Conservation (phyloP, 176 grass and related monocot species). For the Aegilops umbellulata region DNA sequence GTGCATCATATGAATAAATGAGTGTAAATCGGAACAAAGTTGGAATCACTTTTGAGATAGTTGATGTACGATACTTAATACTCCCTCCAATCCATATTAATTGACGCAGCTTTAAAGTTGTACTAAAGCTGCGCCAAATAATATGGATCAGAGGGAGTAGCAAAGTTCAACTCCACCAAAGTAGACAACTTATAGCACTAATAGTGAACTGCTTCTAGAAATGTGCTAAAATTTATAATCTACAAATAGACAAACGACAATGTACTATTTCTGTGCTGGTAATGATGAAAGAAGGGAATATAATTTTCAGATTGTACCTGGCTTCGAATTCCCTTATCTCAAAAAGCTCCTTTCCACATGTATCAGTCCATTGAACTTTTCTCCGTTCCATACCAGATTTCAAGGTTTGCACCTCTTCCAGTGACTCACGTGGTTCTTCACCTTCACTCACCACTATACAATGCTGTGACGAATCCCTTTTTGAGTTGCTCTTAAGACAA, state of each 20-base stretch:
- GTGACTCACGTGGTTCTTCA: constrained; percentile 59
- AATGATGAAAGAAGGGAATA: neutral
- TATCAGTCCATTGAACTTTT: constrained; percentile 98
- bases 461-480: constrained; percentile 63
- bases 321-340: constrained; percentile 98
- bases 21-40: constrained; percentile 15
- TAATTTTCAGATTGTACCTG: constrained; percentile 50
- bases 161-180: too few relatives aligned
- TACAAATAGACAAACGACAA: neutral
- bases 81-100: too few relatives aligned
- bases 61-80: neutral
- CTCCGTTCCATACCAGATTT: constrained; percentile 66
- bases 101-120: too few relatives aligned
- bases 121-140: too few relatives aligned
- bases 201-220: constrained; percentile 7
- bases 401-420: constrained; percentile 73
- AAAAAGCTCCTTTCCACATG: constrained; percentile 90
- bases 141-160: too few relatives aligned
- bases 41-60: neutral
- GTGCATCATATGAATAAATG: neutral
- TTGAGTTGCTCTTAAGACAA: constrained; percentile 83
- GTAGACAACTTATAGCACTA: too few relatives aligned
- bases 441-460: constrained; percentile 52
- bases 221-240: constrained; percentile 11
- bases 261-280: neutral